Base-by-base conservation (phyloP, 2,329 filamentous ascomycete genomes). In the Colletotrichum endophyticum region DNA sequence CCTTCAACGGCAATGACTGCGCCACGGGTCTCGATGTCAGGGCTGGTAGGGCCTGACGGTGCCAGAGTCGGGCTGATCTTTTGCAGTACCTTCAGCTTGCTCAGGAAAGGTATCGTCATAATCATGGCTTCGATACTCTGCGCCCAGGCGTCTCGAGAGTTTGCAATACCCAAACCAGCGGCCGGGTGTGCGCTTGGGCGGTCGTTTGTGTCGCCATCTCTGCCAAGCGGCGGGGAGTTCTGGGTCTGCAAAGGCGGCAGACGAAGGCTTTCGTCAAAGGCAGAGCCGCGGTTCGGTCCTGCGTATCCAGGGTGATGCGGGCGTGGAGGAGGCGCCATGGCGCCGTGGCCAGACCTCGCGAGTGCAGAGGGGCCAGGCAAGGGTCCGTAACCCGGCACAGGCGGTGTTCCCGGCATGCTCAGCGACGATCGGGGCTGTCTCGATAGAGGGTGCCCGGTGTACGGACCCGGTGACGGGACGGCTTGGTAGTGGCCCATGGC, bases 1-100 rank as follows among this genome's bases (percentile, higher is more conserved):
- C 96, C 96, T 84, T 99, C 96, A 32, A 99, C 87, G 1, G 95
- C 94, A 77, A 99, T 93, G 49, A 98, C 91, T 1, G 94, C 91
- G 0, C 96, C 96, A n/a, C 96, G 91, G 8, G 88, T 86, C 79
- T 87, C 85, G 75, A 84, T 82, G 3, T 78, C 77, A 5, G 81
- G 78, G 6, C 79, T 80, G 8, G 81, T 82, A 5, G 84, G 83
- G 7, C 83, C 81, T 15, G 77, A 67, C 19, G 67, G 67, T 8
- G 86, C 85, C 16, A 95, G 87, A 0, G 95, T 92, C 28, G 94
- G 94, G 62, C 94, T 94, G 78, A 98, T 95, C 77, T 92, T 93
- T 19, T 92, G 89, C 39, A 99, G 88, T 3, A 96, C 90, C 66
- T 92, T 92, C 80, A 98, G 91, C 84, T 98, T 98, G 79, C 92